Percentiles rank a stretch among this genome's conserved stretches.
These are phyloP conservation scores for Monascus purpureus DNA, from an alignment of 495 filamentous ascomycete species.

Conservation along the genomic window DNA sequence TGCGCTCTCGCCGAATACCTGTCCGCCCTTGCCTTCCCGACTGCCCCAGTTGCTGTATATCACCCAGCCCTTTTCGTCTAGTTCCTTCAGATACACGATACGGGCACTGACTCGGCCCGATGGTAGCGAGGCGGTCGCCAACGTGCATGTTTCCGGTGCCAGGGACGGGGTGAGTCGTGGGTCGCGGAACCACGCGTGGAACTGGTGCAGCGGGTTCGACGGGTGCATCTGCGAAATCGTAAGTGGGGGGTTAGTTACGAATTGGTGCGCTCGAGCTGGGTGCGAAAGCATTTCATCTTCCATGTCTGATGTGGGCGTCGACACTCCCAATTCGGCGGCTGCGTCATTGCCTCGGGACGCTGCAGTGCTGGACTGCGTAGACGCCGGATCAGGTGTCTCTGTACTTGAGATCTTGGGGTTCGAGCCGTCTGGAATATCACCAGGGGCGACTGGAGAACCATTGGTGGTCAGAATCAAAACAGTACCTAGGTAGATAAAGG, in stretches of 20 bases:
- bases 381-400: conserved; percentile 3
- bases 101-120: conserved; percentile 73
- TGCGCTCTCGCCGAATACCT: conserved; percentile 23
- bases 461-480: too few relatives aligned
- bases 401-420: conserved; percentile 4
- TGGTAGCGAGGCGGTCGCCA: conserved; percentile 78
- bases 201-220: conserved; percentile 57
- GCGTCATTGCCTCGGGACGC: conserved; percentile 2
- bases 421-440: conserved; percentile 20
- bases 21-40: conserved; percentile 30
- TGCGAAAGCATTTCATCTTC: conserved; percentile 24
- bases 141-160: conserved; percentile 57
- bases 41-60: conserved; percentile 87
- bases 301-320: conserved; percentile 23
- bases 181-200: conserved; percentile 72
- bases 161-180: conserved; percentile 47
- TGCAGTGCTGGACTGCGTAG: conserved; percentile 38
- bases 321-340: conserved; percentile 18
- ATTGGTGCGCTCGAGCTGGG: conserved; percentile 32
- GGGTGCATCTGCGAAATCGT: conserved; percentile 25
- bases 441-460: conserved; percentile 24
- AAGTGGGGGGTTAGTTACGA: conserved; percentile 30
- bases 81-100: conserved; percentile 81
- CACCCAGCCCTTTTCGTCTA: conserved; percentile 60
- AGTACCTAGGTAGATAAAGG: not conserved